phyloP scores from a whole-genome alignment of 768 basidiomycete species.

The Tulasnella sp. region DNA sequence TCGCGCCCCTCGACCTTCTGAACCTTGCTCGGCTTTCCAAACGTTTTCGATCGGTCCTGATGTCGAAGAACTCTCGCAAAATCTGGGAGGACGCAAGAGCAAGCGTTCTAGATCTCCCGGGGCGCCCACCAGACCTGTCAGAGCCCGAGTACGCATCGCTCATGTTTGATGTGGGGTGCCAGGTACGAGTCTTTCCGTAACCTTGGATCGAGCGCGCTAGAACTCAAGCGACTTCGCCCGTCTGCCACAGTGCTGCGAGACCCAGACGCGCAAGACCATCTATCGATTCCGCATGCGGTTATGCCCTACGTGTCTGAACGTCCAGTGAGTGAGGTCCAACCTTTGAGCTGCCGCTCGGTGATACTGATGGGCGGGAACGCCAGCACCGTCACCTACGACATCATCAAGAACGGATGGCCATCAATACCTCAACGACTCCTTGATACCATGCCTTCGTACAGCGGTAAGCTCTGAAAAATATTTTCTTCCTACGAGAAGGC shows the following conservation, averaged over 20 bases:
- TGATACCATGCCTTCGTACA: background rate
- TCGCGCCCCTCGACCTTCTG: slow-evolving; percentile 23
- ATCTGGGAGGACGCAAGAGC: slow-evolving; percentile 20
- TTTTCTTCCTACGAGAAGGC: background rate
- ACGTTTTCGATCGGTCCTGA: slow-evolving; percentile 21
- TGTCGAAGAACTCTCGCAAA: background rate
- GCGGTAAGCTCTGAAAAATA: background rate
- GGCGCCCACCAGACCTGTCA: slow-evolving; percentile 25
- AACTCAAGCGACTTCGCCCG: background rate
- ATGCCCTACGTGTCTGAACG: background rate
- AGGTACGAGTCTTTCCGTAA: background rate
- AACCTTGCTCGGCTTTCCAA: slow-evolving; percentile 21
- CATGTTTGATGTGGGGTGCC: slow-evolving; percentile 17
- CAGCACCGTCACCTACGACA: background rate
- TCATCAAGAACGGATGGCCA: background rate
- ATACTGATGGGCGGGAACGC: background rate
- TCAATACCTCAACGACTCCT: background rate
- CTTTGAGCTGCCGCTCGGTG: background rate
- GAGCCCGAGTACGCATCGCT: slow-evolving; percentile 28
- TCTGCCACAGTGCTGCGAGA: background rate
- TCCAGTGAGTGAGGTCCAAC: background rate
- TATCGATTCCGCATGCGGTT: background rate
- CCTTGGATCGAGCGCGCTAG: background rate
- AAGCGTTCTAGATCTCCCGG: slow-evolving; percentile 18
- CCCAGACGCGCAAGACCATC: background rate